Evolutionary conservation across 306 rosid species (phyloP).

Genomic region (Ormosia emarginata): DNA sequence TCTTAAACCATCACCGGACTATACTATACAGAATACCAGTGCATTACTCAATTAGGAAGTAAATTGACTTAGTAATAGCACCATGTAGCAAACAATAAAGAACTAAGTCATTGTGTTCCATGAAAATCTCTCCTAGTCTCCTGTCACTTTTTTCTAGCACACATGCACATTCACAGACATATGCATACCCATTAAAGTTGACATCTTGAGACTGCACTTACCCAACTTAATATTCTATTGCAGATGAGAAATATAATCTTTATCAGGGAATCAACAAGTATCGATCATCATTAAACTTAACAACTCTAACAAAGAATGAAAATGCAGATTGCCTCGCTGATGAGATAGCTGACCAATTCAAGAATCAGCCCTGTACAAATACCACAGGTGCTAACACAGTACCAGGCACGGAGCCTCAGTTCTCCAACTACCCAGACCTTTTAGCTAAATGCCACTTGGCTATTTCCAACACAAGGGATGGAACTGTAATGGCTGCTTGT

Average conservation of each 20-base stretch:
- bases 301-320: conserved; percentile 47
- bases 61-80: not conserved
- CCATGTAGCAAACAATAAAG: not conserved
- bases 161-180: not conserved
- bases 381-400: conserved; percentile 88
- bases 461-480: conserved; percentile 75
- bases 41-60: not conserved
- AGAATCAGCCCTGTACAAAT: conserved; percentile 78
- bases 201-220: conserved; percentile 7
- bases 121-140: not conserved
- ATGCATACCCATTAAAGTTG: not conserved
- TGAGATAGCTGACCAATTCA: conserved; percentile 74
- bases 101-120: not conserved
- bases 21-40: no score
- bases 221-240: conserved; percentile 9
- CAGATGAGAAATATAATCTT: conserved; percentile 70
- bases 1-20: no score
- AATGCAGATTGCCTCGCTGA: conserved; percentile 85
- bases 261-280: conserved; percentile 67
- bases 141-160: not conserved
- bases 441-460: conserved; percentile 65
- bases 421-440: conserved; percentile 63
- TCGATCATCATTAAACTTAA: conserved; percentile 56
- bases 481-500: conserved; percentile 73
- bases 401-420: conserved; percentile 84